A percentile compares a stretch with the other conserved stretches of the same genome.
Evolutionary conservation across 139 green algal species (phyloP).

Genomic region (Chlorella sp.): DNA sequence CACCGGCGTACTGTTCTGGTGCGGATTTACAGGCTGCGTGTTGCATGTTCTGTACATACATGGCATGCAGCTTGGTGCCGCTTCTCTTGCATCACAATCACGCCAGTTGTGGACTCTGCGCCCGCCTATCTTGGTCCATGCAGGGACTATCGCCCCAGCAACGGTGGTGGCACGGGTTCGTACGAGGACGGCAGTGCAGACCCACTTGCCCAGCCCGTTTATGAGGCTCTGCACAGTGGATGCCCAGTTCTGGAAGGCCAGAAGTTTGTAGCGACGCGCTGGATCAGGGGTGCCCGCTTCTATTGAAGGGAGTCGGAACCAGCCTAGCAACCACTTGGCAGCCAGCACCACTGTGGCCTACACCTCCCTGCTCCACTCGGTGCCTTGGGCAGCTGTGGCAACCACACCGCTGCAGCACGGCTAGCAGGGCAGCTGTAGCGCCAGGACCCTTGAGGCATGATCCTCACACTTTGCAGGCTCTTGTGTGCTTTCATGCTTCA

Average conservation of each 20-base stretch:
- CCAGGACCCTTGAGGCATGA: too few relatives aligned
- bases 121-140: too few relatives aligned
- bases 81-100: neutral
- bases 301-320: neutral
- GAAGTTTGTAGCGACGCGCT: slow-evolving; percentile 62
- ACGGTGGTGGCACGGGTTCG: slow-evolving; percentile 11
- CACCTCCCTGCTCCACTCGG: too few relatives aligned
- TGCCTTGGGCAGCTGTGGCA: neutral
- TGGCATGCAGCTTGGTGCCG: too few relatives aligned
- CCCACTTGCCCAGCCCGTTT: slow-evolving; percentile 24
- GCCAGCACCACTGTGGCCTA: too few relatives aligned
- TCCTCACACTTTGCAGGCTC: neutral
- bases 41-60: neutral
- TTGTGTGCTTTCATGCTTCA: neutral
- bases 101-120: too few relatives aligned
- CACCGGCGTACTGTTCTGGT: slow-evolving; percentile 46
- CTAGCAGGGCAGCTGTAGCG: neutral
- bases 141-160: slow-evolving; percentile 33
- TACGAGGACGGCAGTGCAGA: slow-evolving; percentile 36
- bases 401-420: neutral
- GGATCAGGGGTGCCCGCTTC: slow-evolving; percentile 39
- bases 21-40: neutral
- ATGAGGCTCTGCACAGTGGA: slow-evolving; percentile 44
- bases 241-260: slow-evolving; percentile 61
- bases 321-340: too few relatives aligned